Evolutionary conservation across 352 stramenopile genomes (phyloP), one percentile per base, ranked within the genome.

Genomic region (Globisporangium barbulae): DNA sequence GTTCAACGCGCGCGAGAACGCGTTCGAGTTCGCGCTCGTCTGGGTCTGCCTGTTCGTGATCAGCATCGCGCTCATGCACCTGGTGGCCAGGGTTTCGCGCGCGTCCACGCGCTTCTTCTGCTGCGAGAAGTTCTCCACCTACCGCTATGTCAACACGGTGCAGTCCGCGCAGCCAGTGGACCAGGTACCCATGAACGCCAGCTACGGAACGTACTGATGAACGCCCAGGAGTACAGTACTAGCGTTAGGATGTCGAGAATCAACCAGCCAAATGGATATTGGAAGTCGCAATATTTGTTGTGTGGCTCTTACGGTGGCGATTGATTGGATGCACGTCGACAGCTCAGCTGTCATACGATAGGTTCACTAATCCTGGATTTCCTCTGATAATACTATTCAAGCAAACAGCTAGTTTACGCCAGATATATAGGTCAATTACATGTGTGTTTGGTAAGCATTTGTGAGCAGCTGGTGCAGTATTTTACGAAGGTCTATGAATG

Each of bases 101-200:
- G 72, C 68, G 10, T 73, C 76, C 49, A 89, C 81, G 30, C 67
- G 70, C 17, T 88, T 90, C 68, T 86, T 90, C 63, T 90, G 79
- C 67, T 84, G 75, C 53, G 81, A 90, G 57, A 73, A 70, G 56
- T 78, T 89, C 67, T 73, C 70, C n/a, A 75, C 72, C 25, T 78
- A 83, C 31, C 73, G 73, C 54, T 78, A 81, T n/a, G 70, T 85
- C 31, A 71, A 78, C 47, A 68, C 63, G 10, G 63, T 63, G 28
- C 71, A 81, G 35, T 83, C 80, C 49, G 42, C 67, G 4, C 53
- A 49, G 10, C 42, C 44, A 9, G 50, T 41, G 50, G 7, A 2
- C 28, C 50, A 56, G 50, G 50, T 21, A 28, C 35, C 63, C 35
- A 33, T 35, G 30, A 62, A 55, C 2, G 45, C 53, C 17, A 59